Conservation (phyloP, 495 filamentous ascomycete species). For the Penicillium cosmopolitanum region DNA sequence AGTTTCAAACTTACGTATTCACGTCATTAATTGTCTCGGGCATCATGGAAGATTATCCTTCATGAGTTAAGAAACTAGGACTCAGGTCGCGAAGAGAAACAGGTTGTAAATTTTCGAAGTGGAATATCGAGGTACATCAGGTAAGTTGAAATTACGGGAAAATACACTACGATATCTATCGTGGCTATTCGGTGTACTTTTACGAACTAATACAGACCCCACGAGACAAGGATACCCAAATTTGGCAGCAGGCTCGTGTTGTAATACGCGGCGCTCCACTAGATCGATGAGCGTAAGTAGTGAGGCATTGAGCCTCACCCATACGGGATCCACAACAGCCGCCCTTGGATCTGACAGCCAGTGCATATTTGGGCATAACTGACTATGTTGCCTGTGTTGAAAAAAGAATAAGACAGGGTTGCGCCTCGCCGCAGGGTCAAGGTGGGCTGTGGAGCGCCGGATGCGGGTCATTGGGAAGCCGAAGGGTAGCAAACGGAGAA, state of each 20-base stretch:
- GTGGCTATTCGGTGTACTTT: too few relatives aligned
- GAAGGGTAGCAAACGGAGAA: background rate
- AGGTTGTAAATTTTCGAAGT: too few relatives aligned
- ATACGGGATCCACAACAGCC: background rate
- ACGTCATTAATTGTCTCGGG: too few relatives aligned
- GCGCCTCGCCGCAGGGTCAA: constrained; percentile 16
- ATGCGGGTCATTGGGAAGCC: constrained; percentile 2
- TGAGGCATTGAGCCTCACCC: constrained; percentile 31
- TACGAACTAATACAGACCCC: too few relatives aligned
- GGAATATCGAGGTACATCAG: too few relatives aligned
- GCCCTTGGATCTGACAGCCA: background rate
- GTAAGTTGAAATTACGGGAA: too few relatives aligned
- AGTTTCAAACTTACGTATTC: too few relatives aligned
- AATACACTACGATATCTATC: too few relatives aligned
- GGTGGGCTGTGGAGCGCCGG: constrained; percentile 15
- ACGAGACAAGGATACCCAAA: background rate
- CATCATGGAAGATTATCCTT: too few relatives aligned
- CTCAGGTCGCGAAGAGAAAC: too few relatives aligned
- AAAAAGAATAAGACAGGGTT: constrained; percentile 28
- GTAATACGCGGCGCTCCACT: constrained; percentile 29
- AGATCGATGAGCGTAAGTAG: constrained; percentile 23
- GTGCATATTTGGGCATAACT: too few relatives aligned
- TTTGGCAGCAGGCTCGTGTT: constrained; percentile 25
- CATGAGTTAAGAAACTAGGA: too few relatives aligned
- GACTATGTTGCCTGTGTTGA: background rate